These are phyloP conservation scores for Blastobotrys attinorum DNA, from an alignment of 805 yeast genomes.

Conservation along the genomic window DNA sequence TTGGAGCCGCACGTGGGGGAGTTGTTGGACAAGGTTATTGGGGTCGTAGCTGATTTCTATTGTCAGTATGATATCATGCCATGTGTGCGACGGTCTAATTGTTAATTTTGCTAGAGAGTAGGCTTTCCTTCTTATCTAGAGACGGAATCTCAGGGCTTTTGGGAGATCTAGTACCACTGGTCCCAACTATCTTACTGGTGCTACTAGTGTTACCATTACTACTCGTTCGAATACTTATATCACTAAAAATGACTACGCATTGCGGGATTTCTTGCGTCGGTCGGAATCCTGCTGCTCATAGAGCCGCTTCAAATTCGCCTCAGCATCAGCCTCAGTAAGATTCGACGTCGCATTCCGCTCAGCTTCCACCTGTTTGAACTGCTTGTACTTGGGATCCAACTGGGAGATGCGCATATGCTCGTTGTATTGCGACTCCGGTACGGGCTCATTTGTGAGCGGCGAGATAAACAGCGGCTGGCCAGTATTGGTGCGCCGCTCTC, in stretches of 20 bases:
- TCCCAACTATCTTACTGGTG: no score
- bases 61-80: constrained; percentile 10
- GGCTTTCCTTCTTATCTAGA: no score
- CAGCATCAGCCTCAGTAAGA: constrained; percentile 27
- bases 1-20: background rate
- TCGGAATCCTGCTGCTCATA: constrained; percentile 19
- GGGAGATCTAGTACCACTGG: no score
- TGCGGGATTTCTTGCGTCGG: constrained; percentile 12
- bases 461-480: constrained; percentile 45
- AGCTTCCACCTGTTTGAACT: constrained; percentile 42
- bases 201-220: no score
- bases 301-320: constrained; percentile 31
- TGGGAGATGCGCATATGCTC: constrained; percentile 62
- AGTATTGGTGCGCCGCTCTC: constrained; percentile 35
- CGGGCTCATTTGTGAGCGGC: constrained; percentile 67
- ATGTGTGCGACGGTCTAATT: background rate
- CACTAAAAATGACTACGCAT: constrained; percentile 3
- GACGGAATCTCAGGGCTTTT: no score
- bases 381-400: constrained; percentile 70
- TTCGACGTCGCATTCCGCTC: constrained; percentile 29
- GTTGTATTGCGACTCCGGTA: constrained; percentile 60
- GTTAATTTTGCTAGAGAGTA: background rate
- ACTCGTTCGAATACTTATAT: no score
- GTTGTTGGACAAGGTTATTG: constrained; percentile 14
- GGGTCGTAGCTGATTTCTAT: constrained; percentile 16